phyloP scores from a whole-genome alignment of 192 early-diverging fungal genomes.

The Entomortierella lignicola region DNA sequence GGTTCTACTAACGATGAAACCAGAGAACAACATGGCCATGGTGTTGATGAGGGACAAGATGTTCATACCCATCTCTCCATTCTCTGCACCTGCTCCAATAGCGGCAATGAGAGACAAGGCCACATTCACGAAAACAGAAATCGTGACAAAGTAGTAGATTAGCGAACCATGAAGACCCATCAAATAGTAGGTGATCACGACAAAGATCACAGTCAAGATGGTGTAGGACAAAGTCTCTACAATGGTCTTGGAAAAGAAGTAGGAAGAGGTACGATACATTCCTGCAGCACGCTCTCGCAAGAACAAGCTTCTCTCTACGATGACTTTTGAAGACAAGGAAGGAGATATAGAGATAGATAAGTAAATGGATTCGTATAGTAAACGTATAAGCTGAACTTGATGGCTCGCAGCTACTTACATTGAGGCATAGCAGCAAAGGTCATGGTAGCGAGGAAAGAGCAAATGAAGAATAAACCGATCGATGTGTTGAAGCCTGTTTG shows the following conservation, averaged over 20 bases:
- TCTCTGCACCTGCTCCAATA: constrained; percentile 69
- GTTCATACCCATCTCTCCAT: constrained; percentile 66
- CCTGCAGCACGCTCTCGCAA: constrained; percentile 79
- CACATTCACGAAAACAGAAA: constrained; percentile 82
- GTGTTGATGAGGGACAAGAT: constrained; percentile 82
- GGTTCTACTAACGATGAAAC: constrained; percentile 43
- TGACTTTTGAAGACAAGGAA: constrained; percentile 54
- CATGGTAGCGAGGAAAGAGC: constrained; percentile 62
- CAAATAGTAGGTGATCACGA: constrained; percentile 87
- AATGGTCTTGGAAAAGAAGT: constrained; percentile 75
- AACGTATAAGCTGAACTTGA: too few relatives aligned
- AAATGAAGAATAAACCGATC: constrained; percentile 49
- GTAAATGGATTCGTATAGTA: too few relatives aligned
- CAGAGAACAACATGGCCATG: constrained; percentile 83
- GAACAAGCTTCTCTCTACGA: constrained; percentile 75
- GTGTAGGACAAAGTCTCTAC: constrained; percentile 53
- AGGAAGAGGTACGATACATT: constrained; percentile 76
- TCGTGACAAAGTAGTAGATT: constrained; percentile 74
- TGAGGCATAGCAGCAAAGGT: constrained; percentile 72
- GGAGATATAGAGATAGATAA: neutral
- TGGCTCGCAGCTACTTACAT: constrained; percentile 60
- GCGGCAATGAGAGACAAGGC: constrained; percentile 80
- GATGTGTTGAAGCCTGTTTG: constrained; percentile 59
- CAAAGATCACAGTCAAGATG: constrained; percentile 83
- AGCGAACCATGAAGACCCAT: constrained; percentile 77